Percentiles rank a stretch among this genome's conserved stretches.
phyloP scores from a whole-genome alignment of 257 asterid species.

The Gentiana dahurica region DNA sequence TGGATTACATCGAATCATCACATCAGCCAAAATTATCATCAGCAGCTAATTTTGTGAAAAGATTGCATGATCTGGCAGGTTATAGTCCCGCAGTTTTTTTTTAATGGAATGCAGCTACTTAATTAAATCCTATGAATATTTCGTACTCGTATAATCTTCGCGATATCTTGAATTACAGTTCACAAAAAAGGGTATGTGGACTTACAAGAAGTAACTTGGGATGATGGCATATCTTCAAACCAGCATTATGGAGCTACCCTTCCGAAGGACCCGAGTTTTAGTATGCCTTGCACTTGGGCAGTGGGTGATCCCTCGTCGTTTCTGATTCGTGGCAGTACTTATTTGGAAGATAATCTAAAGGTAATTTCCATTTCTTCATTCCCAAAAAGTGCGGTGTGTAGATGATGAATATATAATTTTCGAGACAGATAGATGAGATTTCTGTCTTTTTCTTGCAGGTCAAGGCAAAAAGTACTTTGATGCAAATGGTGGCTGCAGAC shows the following conservation, averaged over 20 bases:
- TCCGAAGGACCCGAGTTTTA: slow-evolving; percentile 41
- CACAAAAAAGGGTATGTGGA: slow-evolving; percentile 64
- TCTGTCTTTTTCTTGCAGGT: slow-evolving; percentile 20
- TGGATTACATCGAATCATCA: slow-evolving; percentile 34
- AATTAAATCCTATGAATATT: no score
- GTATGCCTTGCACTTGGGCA: slow-evolving; percentile 56
- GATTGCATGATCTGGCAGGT: slow-evolving; percentile 62
- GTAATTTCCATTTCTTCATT: slow-evolving; percentile 14
- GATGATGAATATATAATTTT: no score
- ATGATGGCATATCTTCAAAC: slow-evolving; percentile 25
- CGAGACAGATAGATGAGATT: no score
- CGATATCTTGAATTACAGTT: slow-evolving; percentile 20
- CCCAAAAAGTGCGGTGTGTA: no score
- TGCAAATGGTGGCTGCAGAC: slow-evolving; percentile 77
- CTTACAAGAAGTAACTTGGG: slow-evolving; percentile 48
- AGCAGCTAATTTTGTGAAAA: slow-evolving; percentile 50
- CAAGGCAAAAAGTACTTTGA: slow-evolving; percentile 55
- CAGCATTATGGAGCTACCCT: slow-evolving; percentile 53
- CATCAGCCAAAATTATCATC: slow-evolving; percentile 40
- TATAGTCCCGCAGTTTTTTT: slow-evolving; percentile 8
- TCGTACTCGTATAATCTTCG: neutral
- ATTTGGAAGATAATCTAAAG: slow-evolving; percentile 53
- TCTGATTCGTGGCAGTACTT: slow-evolving; percentile 57
- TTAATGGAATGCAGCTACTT: no score
- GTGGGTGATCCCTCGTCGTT: slow-evolving; percentile 62